Evolutionary conservation across 257 asterid species (phyloP), one percentile per base, ranked within the genome.

Genomic region (Jaltomata sinuosa): DNA sequence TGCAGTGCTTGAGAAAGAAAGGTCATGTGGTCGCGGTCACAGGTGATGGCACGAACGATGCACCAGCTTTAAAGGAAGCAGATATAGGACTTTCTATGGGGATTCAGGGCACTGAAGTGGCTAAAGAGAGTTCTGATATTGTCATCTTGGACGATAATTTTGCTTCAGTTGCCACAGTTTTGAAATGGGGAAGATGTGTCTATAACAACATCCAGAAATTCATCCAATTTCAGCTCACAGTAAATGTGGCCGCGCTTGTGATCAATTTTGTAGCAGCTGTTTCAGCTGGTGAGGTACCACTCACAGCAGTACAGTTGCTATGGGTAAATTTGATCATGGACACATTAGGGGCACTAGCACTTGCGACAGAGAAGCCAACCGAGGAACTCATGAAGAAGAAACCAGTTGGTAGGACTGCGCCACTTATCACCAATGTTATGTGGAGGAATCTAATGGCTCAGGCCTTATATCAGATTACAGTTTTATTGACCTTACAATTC

Each of bases 1-100:
- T 94, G 34, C 92, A 92, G 32, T 91, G 93, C 89, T 87, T 93
- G 31, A 92, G 82, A 68, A 82, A 79, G 88, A 90, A 85, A 69
- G 98, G 96, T 29, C 94, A 91, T 19, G 94, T 94, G 0, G 98
- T 94, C 11, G 98, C 97, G 5, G 95, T 93, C 8, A 93, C 95
- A 0, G 98, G 97, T 0, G 97, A 93, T 55, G 94, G 95, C 22
- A 90, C 94, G n/a, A 92, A 93, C 1, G 97, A 94, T 57, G 94
- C 97, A 2, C 94, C 94, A 11, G 94, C 97, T 21, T 32, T 94
- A 18, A 90, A 90, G 47, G 97, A 92, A 84, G 94, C 97, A 3
- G 97, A 94, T 27, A 86, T 94, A 64, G 94, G 95, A 4, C 94
- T 93, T 16, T 91, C 96, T 0, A 93, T 93, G 95, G 98, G 97